Conservation (phyloP, 1,139 yeast species). For the Diutina sp. region DNA sequence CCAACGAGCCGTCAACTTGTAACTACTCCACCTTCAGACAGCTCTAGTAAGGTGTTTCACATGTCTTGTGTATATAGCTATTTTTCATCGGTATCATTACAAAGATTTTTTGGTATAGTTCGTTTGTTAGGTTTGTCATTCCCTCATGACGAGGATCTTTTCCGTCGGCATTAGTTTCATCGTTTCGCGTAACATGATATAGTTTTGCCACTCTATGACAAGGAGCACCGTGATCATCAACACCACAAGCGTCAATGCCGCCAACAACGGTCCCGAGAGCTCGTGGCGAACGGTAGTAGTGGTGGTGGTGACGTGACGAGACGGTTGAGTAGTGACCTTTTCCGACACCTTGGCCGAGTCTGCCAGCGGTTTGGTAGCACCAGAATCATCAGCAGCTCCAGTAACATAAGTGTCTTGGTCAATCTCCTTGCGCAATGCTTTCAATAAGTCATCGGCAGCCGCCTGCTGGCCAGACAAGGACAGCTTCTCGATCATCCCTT, state of each 20-base stretch:
- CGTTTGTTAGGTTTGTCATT: too few species aligned
- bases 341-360: neutral
- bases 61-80: neutral
- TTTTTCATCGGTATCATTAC: too few species aligned
- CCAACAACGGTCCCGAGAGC: neutral
- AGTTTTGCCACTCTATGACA: conserved; percentile 16
- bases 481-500: conserved; percentile 38
- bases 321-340: neutral
- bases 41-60: neutral
- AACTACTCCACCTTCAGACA: conserved; percentile 76
- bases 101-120: too few species aligned
- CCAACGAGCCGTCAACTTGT: conserved; percentile 34
- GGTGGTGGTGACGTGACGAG: conserved; percentile 22
- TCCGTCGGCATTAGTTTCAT: neutral
- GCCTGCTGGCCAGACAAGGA: conserved; percentile 34
- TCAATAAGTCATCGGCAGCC: conserved; percentile 21
- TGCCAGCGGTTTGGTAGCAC: conserved; percentile 1
- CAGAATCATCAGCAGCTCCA: conserved; percentile 4
- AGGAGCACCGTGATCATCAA: neutral
- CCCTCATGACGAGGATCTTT: too few species aligned
- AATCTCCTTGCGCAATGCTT: conserved; percentile 18
- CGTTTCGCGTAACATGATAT: conserved; percentile 22
- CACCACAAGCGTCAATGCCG: neutral
- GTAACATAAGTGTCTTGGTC: conserved; percentile 9
- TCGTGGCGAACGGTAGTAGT: conserved; percentile 6